Conservation (phyloP, 371 early-diverging fungal species). For the Mortierella sp. region DNA sequence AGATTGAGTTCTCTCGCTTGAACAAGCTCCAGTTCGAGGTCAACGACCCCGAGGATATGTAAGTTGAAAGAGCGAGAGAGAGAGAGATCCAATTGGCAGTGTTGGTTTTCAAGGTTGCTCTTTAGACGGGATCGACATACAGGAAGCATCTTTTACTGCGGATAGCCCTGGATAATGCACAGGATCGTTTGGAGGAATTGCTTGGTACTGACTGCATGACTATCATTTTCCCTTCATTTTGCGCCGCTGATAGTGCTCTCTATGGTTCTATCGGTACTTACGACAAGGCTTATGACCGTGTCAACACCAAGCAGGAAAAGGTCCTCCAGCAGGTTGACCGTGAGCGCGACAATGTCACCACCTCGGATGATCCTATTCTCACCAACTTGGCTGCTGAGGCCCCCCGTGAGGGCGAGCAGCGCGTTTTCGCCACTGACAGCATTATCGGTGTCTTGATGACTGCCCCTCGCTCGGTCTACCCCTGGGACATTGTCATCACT, state of each 20-base stretch:
- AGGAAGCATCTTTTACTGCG: neutral
- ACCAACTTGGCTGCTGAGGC: constrained; percentile 68
- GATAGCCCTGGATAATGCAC: neutral
- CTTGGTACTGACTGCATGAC: neutral
- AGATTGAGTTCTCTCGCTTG: constrained; percentile 93
- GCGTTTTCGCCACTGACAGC: constrained; percentile 92
- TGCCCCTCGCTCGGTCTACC: constrained; percentile 90
- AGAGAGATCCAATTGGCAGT: too few relatives aligned
- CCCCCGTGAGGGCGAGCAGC: constrained; percentile 73
- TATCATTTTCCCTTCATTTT: neutral
- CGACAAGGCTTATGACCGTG: constrained; percentile 90
- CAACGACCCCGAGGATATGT: constrained; percentile 83
- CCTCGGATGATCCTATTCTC: constrained; percentile 86
- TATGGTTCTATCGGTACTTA: constrained; percentile 84
- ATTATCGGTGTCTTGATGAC: constrained; percentile 95
- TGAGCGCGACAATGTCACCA: constrained; percentile 82
- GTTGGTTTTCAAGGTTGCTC: too few relatives aligned
- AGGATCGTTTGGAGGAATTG: neutral
- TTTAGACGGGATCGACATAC: too few relatives aligned
- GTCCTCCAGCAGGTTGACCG: constrained; percentile 78
- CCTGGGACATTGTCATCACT: constrained; percentile 96
- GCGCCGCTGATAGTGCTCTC: constrained; percentile 55
- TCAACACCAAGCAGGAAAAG: constrained; percentile 85
- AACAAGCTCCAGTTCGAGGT: constrained; percentile 86
- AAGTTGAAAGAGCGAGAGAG: constrained; percentile 49